phyloP scores from a whole-genome alignment of 2,329 filamentous ascomycete genomes.

The Dendrostoma leiphaemia region DNA sequence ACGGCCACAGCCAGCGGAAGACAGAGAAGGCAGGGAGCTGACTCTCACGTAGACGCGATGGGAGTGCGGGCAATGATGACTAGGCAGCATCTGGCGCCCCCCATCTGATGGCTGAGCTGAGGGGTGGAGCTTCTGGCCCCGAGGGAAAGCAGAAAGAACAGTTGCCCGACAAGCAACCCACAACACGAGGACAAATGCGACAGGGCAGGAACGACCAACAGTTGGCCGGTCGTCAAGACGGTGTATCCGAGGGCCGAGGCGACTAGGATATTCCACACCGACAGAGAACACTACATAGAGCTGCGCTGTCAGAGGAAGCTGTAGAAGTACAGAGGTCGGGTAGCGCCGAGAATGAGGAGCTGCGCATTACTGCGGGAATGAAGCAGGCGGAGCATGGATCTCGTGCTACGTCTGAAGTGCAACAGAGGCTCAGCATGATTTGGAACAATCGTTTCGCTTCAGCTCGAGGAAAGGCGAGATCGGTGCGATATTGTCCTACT shows the following conservation, averaged over 20 bases:
- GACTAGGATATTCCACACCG: background rate
- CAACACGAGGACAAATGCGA: no score
- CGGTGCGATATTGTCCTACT: background rate
- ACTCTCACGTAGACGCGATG: constrained; percentile 46
- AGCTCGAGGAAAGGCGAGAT: no score
- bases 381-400: background rate
- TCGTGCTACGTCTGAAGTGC: background rate
- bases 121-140: background rate
- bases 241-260: background rate
- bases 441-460: no score
- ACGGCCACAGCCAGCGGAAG: no score
- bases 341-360: background rate
- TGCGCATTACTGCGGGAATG: background rate
- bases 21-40: background rate
- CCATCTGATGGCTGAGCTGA: constrained; percentile 13
- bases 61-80: constrained; percentile 51
- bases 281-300: background rate
- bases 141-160: background rate
- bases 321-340: background rate
- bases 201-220: background rate
- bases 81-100: constrained; percentile 16
- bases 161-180: background rate
- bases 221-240: background rate
- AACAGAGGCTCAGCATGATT: background rate
- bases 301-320: background rate